Evolutionary conservation across 306 rosid species (phyloP), one percentile per base, ranked within the genome.

Genomic region (Casuarina glauca): DNA sequence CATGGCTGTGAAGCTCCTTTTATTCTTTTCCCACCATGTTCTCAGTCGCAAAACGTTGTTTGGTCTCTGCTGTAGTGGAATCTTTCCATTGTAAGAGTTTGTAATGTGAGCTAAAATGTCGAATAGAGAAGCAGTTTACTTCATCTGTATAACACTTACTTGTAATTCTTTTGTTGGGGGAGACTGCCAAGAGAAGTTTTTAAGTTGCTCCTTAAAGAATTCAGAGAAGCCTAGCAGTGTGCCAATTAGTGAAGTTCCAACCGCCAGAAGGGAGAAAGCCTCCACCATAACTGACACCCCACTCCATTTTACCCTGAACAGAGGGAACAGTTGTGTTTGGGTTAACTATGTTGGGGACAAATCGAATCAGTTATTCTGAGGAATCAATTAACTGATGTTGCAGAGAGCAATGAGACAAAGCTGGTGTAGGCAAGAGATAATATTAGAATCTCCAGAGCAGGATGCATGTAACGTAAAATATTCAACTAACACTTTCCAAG

Each of bases 201-300:
- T 77, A 39, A 92, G 87, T 80, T 90, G 97, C 84, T 90, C 95
- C 84, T 88, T 92, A 80, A 87, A 92, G 82, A 92, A 92, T 81
- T 83, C 91, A 61, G 84, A 90, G 88, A 90, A 92, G 73, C 85
- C 79, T 44, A 88, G 82, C 17, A 92, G 89, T 73, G 93, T 92
- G 20, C 93, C 89, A 63, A 87, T 84, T 15, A 92, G 74, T 68
- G 95, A 88, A 58, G 97, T 88, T 43, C 90, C 92, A 63, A 92
- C 77, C 20, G 92, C 93, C 44, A 90, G 82, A 71, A 90, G 88
- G 5, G 97, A 92, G 87, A 92, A 92, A 80, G 88, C 87, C 74
- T 89, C 84, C 45, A 90, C 95, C 93, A 92, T 84, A 78, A 81
- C 68, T 77, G 97, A 83, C 80, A 88, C 83, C 51, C 90, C 91